phyloP scores from a whole-genome alignment of 169 alveolate genomes.

The Gregarina niphandrodes region DNA sequence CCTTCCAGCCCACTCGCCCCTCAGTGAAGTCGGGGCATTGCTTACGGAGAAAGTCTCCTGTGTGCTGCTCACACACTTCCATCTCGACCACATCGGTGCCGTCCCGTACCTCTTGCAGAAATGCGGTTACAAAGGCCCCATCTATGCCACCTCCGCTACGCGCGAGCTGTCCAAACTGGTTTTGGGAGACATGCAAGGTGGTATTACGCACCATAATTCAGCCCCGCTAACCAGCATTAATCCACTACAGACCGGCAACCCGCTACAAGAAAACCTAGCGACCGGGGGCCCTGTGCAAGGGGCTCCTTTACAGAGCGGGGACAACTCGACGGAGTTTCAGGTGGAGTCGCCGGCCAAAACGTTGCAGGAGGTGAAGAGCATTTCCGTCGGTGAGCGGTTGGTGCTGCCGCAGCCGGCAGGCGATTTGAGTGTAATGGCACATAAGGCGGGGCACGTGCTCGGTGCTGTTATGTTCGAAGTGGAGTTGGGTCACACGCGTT shows the following conservation, averaged over 20 bases:
- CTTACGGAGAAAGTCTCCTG: constrained; percentile 24
- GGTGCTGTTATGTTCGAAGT: constrained; percentile 97
- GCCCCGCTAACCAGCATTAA: too few relatives aligned
- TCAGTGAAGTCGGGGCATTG: background rate
- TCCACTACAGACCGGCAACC: background rate
- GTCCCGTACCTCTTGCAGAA: constrained; percentile 75
- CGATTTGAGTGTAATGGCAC: constrained; percentile 71
- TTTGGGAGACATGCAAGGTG: too few relatives aligned
- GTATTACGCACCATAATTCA: too few relatives aligned
- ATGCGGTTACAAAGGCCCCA: constrained; percentile 69
- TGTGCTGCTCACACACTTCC: constrained; percentile 81
- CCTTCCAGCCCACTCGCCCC: background rate
- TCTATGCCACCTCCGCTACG: background rate
- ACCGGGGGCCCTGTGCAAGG: background rate
- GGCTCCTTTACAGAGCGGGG: background rate
- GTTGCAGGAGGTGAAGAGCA: constrained; percentile 63
- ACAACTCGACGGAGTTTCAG: background rate
- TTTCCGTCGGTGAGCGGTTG: constrained; percentile 55
- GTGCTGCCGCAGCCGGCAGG: constrained; percentile 69
- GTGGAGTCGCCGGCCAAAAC: constrained; percentile 46
- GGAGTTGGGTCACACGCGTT: constrained; percentile 72
- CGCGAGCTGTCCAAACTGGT: background rate
- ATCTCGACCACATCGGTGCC: constrained; percentile 92
- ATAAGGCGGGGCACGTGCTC: constrained; percentile 93
- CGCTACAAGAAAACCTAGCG: background rate